These are phyloP conservation scores for Suillus discolor DNA, from an alignment of 768 basidiomycete species.

Conservation along the genomic window DNA sequence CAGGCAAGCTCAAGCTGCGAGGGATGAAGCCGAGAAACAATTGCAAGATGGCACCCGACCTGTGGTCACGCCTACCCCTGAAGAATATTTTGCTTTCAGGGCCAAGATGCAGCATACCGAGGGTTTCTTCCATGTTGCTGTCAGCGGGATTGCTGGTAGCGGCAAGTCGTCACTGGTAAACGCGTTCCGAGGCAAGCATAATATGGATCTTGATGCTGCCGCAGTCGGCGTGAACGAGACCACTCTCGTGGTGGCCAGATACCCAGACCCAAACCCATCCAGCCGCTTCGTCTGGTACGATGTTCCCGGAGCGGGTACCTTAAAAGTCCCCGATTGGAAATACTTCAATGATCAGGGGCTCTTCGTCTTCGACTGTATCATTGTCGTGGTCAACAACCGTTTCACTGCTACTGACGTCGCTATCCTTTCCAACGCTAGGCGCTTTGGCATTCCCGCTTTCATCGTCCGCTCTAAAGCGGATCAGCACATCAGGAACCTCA, in stretches of 20 bases:
- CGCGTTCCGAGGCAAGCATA: slow-evolving; percentile 27
- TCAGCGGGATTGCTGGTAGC: slow-evolving; percentile 14
- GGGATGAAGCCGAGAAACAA: slow-evolving; percentile 18
- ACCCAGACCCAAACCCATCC: slow-evolving; percentile 20
- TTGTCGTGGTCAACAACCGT: slow-evolving; percentile 28
- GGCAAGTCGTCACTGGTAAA: slow-evolving; percentile 23
- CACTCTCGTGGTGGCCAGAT: slow-evolving; percentile 22
- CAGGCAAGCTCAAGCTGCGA: slow-evolving; percentile 21
- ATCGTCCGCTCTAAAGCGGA: slow-evolving; percentile 41
- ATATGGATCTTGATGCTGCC: slow-evolving; percentile 23
- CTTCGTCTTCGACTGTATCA: slow-evolving; percentile 29
- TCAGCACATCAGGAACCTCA: slow-evolving; percentile 29
- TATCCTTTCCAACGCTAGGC: slow-evolving; percentile 24
- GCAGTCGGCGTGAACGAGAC: slow-evolving; percentile 28
- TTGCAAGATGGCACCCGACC: slow-evolving; percentile 18
- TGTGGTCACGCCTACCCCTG: slow-evolving; percentile 17
- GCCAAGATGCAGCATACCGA: slow-evolving; percentile 10
- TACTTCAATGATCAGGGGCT: slow-evolving; percentile 34
- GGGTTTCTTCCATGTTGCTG: slow-evolving; percentile 18
- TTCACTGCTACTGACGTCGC: slow-evolving; percentile 30
- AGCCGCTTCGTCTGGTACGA: slow-evolving; percentile 30
- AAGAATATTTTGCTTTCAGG: slow-evolving; percentile 13
- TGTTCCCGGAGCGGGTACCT: slow-evolving; percentile 32
- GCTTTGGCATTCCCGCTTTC: slow-evolving; percentile 27
- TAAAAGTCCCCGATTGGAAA: slow-evolving; percentile 25